Percentiles rank a stretch among this genome's conserved stretches.
These are phyloP conservation scores for Gracilaria vermiculophylla DNA, from an alignment of 23 red algal genomes.

Conservation along the genomic window DNA sequence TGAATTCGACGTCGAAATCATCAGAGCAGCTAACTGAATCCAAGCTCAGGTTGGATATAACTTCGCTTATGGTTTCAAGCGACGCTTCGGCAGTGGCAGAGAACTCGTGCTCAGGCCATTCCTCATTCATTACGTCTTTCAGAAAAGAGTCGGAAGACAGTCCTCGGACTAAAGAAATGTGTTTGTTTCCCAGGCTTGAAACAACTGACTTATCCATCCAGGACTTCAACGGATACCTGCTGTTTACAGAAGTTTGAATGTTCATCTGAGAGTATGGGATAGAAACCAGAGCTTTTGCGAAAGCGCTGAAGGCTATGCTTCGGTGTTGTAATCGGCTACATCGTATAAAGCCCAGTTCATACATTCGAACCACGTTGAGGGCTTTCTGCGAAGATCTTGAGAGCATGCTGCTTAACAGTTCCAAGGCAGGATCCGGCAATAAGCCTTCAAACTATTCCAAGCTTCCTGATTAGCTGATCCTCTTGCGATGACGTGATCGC, in stretches of 20 bases:
- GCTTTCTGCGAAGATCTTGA: neutral
- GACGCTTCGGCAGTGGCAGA: conserved; percentile 21
- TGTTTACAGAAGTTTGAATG: too few relatives aligned
- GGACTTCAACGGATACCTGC: too few relatives aligned
- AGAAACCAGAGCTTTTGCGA: neutral
- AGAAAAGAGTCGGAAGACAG: neutral
- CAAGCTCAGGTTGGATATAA: conserved; percentile 14
- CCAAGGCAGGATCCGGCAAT: too few relatives aligned
- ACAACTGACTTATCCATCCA: neutral
- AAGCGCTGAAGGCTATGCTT: neutral
- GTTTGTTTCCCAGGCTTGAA: neutral
- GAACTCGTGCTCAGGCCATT: conserved; percentile 64
- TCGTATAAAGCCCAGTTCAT: neutral
- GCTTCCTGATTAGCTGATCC: too few relatives aligned
- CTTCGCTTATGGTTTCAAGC: conserved; percentile 55
- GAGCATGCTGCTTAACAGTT: neutral
- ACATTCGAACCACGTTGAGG: neutral
- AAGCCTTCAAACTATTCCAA: too few relatives aligned
- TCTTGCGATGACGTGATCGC: too few relatives aligned
- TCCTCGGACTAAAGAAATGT: neutral
- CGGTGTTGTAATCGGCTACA: neutral
- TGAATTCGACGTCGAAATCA: conserved; percentile 67
- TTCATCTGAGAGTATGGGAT: neutral
- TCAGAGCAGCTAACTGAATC: conserved; percentile 8
- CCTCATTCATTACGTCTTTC: conserved; percentile 2